phyloP scores from a whole-genome alignment of 2,329 filamentous ascomycete species.

The Ophiostoma sp. region DNA sequence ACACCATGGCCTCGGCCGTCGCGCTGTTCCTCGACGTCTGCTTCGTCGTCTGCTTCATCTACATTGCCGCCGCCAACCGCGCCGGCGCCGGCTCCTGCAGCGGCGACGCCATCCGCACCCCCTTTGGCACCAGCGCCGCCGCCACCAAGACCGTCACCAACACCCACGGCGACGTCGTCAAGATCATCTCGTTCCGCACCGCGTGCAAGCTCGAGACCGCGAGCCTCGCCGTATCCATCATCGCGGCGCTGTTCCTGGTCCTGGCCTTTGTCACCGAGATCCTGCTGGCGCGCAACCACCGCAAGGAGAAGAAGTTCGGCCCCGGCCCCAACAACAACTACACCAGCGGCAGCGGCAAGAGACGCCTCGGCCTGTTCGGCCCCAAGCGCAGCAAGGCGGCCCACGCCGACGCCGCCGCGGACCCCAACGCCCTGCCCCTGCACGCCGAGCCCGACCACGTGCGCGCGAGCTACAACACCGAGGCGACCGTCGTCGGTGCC shows the following conservation, averaged over 20 bases:
- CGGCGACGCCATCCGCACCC: slow-evolving; percentile 54
- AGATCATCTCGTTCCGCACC: slow-evolving; percentile 41
- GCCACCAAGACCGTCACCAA: slow-evolving; percentile 43
- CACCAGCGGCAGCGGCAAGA: slow-evolving; percentile 34
- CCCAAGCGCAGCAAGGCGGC: slow-evolving; percentile 25
- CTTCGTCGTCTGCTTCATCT: slow-evolving; percentile 74
- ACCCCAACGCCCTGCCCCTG: slow-evolving; percentile 35
- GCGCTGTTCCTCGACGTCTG: slow-evolving; percentile 70
- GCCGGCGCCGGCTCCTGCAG: slow-evolving; percentile 61
- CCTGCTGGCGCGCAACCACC: slow-evolving; percentile 31
- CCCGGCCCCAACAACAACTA: slow-evolving; percentile 40
- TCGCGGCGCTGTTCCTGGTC: slow-evolving; percentile 50
- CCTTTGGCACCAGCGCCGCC: slow-evolving; percentile 60
- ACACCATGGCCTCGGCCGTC: slow-evolving; percentile 64
- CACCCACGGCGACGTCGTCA: slow-evolving; percentile 46
- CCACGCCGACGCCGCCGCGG: slow-evolving; percentile 14
- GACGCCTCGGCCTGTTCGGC: slow-evolving; percentile 34
- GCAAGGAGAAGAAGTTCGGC: slow-evolving; percentile 39
- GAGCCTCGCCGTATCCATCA: slow-evolving; percentile 69
- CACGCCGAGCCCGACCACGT: slow-evolving; percentile 30
- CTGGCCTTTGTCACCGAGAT: slow-evolving; percentile 30
- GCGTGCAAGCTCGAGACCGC: slow-evolving; percentile 74
- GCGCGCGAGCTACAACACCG: slow-evolving; percentile 36
- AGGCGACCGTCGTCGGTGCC: slow-evolving; percentile 31
- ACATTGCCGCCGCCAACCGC: slow-evolving; percentile 70